Base-by-base conservation (phyloP, 352 stramenopile species). In the Globisporangium mamillatum region DNA sequence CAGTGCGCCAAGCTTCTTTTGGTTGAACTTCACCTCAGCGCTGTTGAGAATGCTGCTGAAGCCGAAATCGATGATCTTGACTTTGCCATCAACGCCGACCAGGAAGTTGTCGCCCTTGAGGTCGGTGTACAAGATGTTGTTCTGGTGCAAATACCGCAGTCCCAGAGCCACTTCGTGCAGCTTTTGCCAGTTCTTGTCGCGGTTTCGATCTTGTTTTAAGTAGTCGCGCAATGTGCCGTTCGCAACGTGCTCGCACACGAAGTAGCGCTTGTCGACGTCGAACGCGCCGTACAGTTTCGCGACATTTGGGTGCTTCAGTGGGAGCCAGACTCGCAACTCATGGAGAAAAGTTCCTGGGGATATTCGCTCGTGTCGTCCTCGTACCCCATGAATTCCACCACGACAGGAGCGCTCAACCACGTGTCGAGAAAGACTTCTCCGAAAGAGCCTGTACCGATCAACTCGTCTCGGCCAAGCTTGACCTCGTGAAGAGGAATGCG, bases 31-130 rank as follows among this genome's bases (percentile, higher is more conserved):
- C 22, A 62, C 29, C 24, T 64, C 56, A 1, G 27, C 54, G 27
- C 44, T 44, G 0, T 57, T 29, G 41, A 48, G 64, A 46, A 69
- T 63, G 52, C 29, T 64, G 20, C 67, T 72, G 4, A 68, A 56
- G 3, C 60, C 59, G 32, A 72, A 72, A 36, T 72, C 60, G 7
- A 52, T 57, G 24, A 72, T 57, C 41, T 72, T 72, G 6, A 48
- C 67, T 29, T 34, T 55, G 25, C 7, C 41, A 25, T 64, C 25
- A 1, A 10, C 61, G 2, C 24, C 60, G 7, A 72, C 22, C 24
- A 72, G 54, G 38, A 68, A 56, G 41, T 68, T 64, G 60, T 64
- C 44, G 41, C 67, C 60, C 53, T 64, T 72, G 32, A 72, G 50
- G 10, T 62, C 54, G 36, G 46, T 54, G 52, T 72, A 60, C 27